Evolutionary conservation across 2,329 filamentous ascomycete species (phyloP).

Genomic region (Byssoonygena ceratinophila): DNA sequence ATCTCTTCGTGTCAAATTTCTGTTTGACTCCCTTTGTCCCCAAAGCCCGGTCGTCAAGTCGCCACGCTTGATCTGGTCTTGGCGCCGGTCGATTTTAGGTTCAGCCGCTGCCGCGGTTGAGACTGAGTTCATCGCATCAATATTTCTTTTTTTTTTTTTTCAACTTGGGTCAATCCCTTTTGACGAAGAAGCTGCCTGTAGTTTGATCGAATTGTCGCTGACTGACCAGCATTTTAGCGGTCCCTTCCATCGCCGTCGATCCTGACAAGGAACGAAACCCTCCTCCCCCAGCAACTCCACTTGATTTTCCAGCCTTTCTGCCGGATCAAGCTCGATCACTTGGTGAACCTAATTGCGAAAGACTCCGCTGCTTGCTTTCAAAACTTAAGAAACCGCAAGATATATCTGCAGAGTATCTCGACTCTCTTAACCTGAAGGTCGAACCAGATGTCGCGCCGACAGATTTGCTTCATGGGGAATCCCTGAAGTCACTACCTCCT

Average conservation of each 20-base stretch:
- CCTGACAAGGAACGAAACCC: slow-evolving; percentile 38
- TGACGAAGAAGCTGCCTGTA: neutral
- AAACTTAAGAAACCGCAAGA: slow-evolving; percentile 33
- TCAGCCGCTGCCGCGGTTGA: neutral
- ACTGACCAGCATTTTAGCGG: slow-evolving; percentile 14
- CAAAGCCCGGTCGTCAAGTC: neutral
- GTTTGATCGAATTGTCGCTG: neutral
- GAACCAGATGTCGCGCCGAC: slow-evolving; percentile 28
- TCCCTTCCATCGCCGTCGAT: slow-evolving; percentile 26
- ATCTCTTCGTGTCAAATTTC: neutral
- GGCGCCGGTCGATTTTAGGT: neutral
- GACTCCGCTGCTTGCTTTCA: slow-evolving; percentile 38
- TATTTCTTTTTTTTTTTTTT: neutral
- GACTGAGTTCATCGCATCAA: neutral
- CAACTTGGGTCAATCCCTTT: neutral
- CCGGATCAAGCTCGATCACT: slow-evolving; percentile 30
- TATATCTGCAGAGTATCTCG: slow-evolving; percentile 31
- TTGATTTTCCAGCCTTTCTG: slow-evolving; percentile 43
- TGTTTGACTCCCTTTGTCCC: neutral
- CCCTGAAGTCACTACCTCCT: slow-evolving; percentile 30
- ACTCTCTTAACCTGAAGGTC: slow-evolving; percentile 34
- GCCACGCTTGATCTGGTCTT: neutral
- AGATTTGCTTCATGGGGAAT: slow-evolving; percentile 29
- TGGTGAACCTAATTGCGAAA: slow-evolving; percentile 27
- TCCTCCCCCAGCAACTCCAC: slow-evolving; percentile 40